Evolutionary conservation across 2,329 filamentous ascomycete species (phyloP), one percentile per base, ranked within the genome.

Genomic region (Clarireedia monteithiana): DNA sequence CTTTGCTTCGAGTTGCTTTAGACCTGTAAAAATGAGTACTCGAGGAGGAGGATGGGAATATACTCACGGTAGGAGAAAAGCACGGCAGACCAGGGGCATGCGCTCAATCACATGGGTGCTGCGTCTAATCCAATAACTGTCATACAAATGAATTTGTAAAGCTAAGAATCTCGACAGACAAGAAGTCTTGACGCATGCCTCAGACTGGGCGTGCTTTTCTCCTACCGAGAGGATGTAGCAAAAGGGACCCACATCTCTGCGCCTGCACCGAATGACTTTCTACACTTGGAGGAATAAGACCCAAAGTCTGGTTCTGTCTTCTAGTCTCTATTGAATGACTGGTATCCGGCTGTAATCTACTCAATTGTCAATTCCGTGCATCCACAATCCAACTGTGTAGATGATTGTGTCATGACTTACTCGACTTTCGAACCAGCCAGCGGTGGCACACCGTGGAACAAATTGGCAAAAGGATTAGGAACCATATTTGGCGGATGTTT

Each of bases 1-100:
- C 55, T 68, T 68, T 3, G 64, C 62, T 26, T 57, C 50, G 36
- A 68, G 58, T 56, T 68, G 65, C 57, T 65, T 65, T 30, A 68
- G 58, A 53, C 66, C 66, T 68, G 24, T 2, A 7, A 20, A n/a
- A 15, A 24, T 36, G 15, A 49, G 36, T 36, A 46, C 9, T 10
- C 20, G 3, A 2, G 17, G 6, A 4, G 3, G 15, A 40, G 5
- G 20, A 44, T 10, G 20, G 14, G 9, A 40, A 44, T 44, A 5
- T 50, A 20, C 50, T n/a, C 15, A 36, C 30, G 30, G 26, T 47
- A 47, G 6, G 6, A 24, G 14, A 27, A 47, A 36, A 47, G 9
- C 27, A 30, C 7, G 10, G 34, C 10, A 10, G 6, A 26, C 10
- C 9, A 30, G 27, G 27, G 27, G 27, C 27, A 30, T 30, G 27